A percentile compares a stretch with the other conserved stretches of the same genome.
Conservation (phyloP, 2,329 filamentous ascomycete genomes). For the Curvularia verruculosa region DNA sequence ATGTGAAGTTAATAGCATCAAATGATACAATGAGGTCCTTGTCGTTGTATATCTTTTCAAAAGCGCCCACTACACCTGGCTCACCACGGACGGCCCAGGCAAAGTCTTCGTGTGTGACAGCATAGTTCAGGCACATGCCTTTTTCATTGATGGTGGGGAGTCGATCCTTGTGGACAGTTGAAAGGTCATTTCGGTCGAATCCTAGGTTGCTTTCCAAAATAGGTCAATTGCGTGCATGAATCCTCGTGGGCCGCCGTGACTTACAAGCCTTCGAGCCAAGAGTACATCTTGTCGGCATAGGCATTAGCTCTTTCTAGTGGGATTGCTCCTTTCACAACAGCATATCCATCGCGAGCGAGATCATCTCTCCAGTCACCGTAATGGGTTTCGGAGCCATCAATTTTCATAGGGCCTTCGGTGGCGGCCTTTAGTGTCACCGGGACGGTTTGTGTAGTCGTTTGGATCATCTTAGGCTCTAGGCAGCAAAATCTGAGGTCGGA, state of each 20-base stretch:
- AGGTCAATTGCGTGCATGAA: neutral
- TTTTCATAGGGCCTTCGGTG: conserved; percentile 14
- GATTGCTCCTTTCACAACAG: conserved; percentile 55
- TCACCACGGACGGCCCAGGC: conserved; percentile 52
- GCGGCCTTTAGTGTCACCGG: conserved; percentile 17
- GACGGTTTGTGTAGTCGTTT: conserved; percentile 18
- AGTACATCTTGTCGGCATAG: conserved; percentile 41
- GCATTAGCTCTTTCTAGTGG: conserved; percentile 50
- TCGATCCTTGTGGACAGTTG: conserved; percentile 28
- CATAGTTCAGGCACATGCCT: conserved; percentile 39
- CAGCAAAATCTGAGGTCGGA: neutral
- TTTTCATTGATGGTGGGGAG: conserved; percentile 30
- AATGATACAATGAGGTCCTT: conserved; percentile 50
- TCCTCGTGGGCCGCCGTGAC: neutral
- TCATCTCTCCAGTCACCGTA: conserved; percentile 48
- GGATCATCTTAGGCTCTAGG: conserved; percentile 14
- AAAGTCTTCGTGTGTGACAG: conserved; percentile 50
- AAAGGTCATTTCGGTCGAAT: conserved; percentile 28
- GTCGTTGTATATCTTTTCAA: conserved; percentile 42
- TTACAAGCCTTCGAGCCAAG: conserved; percentile 45
- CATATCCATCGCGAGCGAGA: conserved; percentile 21
- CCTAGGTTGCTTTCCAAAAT: conserved; percentile 20
- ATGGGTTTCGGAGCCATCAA: conserved; percentile 27
- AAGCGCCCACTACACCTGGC: conserved; percentile 43
- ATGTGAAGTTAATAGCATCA: conserved; percentile 48